Evolutionary conservation across 2,329 filamentous ascomycete genomes (phyloP), one percentile per base, ranked within the genome.

Genomic region (Trichoderma semiorbis): DNA sequence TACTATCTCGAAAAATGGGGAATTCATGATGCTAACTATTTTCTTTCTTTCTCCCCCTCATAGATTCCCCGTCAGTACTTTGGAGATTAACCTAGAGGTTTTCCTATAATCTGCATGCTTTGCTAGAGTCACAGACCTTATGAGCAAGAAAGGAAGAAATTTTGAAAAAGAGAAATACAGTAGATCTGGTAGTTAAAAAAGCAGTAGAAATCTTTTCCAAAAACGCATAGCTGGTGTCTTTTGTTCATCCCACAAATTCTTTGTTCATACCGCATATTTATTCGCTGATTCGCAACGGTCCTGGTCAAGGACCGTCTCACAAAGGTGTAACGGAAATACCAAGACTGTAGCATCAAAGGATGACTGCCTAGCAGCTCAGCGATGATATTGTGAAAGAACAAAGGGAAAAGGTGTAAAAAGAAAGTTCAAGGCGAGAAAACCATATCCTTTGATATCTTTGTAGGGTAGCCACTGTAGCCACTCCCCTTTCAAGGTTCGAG

Each of bases 21-120:
- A 39, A 1, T 6, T 11, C 1, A 12, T 4, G 34, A n/a, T 34
- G 5, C 53, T 69, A 26, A 47, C 21, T 21, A 12, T 43, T 55
- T 21, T n/a, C 10, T 2, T 18, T 43, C n/a, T 6, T 30, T 30
- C 4, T 43, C 3, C 18, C 5, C 5, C 5, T 67, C 58, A 60
- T 78, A 92, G 90, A 85, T 95, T 95, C 85, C 95, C 96, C 55
- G 94, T 97, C 77, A 98, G 94, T 84, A 94, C 93, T 57, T 84
- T 99, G 76, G 96, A 99, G 85, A 88, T 99, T 80, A 97, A 98
- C 83, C 89, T 98, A 36, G 95, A 98, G 83, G 89, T 93, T 75
- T 97, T 99, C 87, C 86, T 98, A 84, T 97, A 86, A 72, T 70
- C 61, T 53, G 47, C 57, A 14, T 62, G n/a, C 21, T 50, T 12